A percentile compares a stretch with the other conserved stretches of the same genome.
Conservation (phyloP, 148 eudicot species). For the Persicaria tinctoria region DNA sequence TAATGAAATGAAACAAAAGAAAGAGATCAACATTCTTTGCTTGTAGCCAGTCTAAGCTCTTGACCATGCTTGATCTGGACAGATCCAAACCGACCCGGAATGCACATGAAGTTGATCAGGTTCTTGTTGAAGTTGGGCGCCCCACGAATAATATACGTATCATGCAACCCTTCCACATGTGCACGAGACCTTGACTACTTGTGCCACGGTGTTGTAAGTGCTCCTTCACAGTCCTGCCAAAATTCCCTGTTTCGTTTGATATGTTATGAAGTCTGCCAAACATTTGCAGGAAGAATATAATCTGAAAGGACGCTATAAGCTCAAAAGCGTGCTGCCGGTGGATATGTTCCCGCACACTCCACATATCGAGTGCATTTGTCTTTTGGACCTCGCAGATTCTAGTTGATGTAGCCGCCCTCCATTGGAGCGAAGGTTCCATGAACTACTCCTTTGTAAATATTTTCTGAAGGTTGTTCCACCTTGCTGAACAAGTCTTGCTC, state of each 20-base stretch:
- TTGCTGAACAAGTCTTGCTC: too few relatives aligned
- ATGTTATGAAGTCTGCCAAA: neutral
- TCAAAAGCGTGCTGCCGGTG: constrained; percentile 73
- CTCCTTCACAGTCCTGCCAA: neutral
- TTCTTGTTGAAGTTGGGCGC: constrained; percentile 71
- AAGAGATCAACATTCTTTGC: too few relatives aligned
- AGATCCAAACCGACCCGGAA: constrained; percentile 99
- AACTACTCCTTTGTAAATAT: neutral
- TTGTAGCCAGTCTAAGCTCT: neutral
- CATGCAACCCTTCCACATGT: constrained; percentile 97
- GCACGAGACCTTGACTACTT: constrained; percentile 97
- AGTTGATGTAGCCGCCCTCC: neutral
- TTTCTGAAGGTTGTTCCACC: neutral
- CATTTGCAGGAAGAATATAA: constrained; percentile 61
- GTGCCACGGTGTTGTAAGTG: constrained; percentile 81
- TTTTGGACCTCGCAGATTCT: constrained; percentile 45
- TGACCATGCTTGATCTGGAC: constrained; percentile 17
- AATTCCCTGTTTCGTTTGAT: neutral
- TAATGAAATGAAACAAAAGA: too few relatives aligned
- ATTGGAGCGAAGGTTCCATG: neutral
- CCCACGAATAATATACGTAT: too few relatives aligned
- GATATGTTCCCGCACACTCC: constrained; percentile 99
- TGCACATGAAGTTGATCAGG: constrained; percentile 91
- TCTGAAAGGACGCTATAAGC: constrained; percentile 63
- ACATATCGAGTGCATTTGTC: constrained; percentile 94